Conservation (phyloP, 2,329 filamentous ascomycete genomes). For the Ustilaginoidea virens region DNA sequence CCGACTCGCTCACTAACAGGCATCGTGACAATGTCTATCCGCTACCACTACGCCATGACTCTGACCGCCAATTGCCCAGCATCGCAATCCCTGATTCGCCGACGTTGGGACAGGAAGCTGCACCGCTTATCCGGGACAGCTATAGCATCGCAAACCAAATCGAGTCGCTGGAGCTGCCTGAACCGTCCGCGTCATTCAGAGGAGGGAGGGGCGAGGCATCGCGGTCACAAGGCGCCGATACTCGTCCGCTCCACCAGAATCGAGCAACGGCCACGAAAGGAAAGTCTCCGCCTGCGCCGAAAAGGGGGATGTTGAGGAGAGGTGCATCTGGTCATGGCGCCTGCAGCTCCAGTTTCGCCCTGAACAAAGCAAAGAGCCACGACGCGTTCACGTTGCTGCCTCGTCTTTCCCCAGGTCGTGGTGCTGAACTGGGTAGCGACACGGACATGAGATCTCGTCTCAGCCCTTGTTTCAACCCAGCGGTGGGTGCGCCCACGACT, state of each 20-base stretch:
- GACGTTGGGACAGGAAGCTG: not conserved
- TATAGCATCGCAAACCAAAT: not conserved
- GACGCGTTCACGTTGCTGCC: conserved; percentile 11
- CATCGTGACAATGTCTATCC: too few species aligned
- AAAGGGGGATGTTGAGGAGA: not conserved
- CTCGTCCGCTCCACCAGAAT: too few species aligned
- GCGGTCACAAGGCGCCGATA: too few species aligned
- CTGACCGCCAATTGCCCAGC: not conserved
- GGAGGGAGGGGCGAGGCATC: too few species aligned
- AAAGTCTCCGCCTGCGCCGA: not conserved
- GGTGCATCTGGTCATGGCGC: not conserved
- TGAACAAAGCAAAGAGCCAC: conserved; percentile 9
- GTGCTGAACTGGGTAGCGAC: too few species aligned
- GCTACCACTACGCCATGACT: not conserved
- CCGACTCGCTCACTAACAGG: too few species aligned
- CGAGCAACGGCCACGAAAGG: too few species aligned
- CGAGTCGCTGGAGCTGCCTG: too few species aligned
- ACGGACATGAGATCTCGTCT: too few species aligned
- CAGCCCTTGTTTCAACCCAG: too few species aligned
- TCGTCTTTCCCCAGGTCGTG: conserved; percentile 2
- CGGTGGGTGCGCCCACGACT: too few species aligned
- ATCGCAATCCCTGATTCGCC: not conserved
- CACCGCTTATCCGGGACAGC: not conserved
- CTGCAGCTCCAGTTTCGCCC: conserved; percentile 9
- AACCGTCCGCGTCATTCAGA: too few species aligned